Base-by-base conservation (phyloP, 129 eudicot species). In the Flaveria linearis region DNA sequence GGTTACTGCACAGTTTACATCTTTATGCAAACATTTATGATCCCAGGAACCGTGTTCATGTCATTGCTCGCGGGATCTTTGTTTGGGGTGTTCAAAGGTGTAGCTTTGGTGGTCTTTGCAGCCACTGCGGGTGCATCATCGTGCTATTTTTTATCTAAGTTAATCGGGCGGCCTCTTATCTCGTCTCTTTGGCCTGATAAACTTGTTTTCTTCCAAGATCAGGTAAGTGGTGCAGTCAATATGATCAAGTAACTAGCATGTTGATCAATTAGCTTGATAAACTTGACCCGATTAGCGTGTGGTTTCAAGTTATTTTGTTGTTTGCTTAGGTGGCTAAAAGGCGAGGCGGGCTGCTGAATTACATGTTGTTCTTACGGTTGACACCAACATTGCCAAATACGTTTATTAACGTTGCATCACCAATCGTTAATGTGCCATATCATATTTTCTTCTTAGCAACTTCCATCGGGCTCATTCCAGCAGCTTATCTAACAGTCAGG, bases 11-110 rank as follows among this genome's bases (percentile, higher is more conserved):
- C 84, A 26, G 96, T 88, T 80, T 93, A 90, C 93, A 85, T 93
- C 49, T 93, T 90, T 74, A 93, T 93, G 98, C 98, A 93, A 84
- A 93, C 98, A 41, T 93, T 93, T 81, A 93, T 93, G 98, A 93
- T 93, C 58, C 98, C 98, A 7, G 98, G 98, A 60, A 93, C 98
- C 8, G 88, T 93, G 2, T 93, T 93, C 55, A 90, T 93, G 98
- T 93, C 98, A 41, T 77, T 93, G 78, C 92, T 93, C 9, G 97
- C 98, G 14, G 98, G 97, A 43, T 82, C 97, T 43, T 90, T 93
- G 50, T 91, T 93, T 17, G 98, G 98, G 47, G 92, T 93, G 82
- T 81, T 77, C 53, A 88, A 82, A 84, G 97, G 97, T 68, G 90
- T 93, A 43, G 91, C 93, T 39, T 80, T 93, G 61, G 98, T 93